Percentiles rank a stretch among this genome's conserved stretches.
Evolutionary conservation across 805 yeast genomes (phyloP).

Genomic region (Yarrowia yakushimensis): DNA sequence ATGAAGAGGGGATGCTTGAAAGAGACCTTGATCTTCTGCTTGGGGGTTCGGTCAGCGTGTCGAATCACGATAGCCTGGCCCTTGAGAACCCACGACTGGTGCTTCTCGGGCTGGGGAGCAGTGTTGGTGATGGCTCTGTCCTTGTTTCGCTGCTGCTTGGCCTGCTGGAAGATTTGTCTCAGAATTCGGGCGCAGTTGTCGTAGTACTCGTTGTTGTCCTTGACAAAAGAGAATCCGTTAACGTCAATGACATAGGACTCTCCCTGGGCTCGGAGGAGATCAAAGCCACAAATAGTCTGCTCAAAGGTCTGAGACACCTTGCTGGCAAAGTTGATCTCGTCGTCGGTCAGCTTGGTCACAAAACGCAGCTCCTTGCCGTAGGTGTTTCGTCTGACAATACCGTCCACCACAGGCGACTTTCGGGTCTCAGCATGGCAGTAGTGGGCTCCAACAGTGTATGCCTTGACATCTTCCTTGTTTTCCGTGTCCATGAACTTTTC

Average conservation of each 20-base stretch:
- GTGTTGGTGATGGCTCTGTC: slow-evolving; percentile 41
- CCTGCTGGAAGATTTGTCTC: slow-evolving; percentile 67
- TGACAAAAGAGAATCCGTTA: slow-evolving; percentile 95
- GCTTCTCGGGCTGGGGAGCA: slow-evolving; percentile 51
- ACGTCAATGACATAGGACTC: slow-evolving; percentile 92
- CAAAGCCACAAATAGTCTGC: slow-evolving; percentile 97
- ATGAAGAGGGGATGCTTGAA: slow-evolving; percentile 84
- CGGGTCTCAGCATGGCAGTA: slow-evolving; percentile 98
- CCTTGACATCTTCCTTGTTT: slow-evolving; percentile 97
- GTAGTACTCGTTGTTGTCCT: slow-evolving; percentile 82
- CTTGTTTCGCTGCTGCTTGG: slow-evolving; percentile 39
- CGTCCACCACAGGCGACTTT: slow-evolving; percentile 99
- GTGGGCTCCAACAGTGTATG: slow-evolving; percentile 88
- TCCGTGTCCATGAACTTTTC: slow-evolving; percentile 97
- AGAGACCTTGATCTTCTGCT: slow-evolving; percentile 94
- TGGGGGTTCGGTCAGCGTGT: slow-evolving; percentile 98
- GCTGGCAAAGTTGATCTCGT: slow-evolving; percentile 77
- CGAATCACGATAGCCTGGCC: slow-evolving; percentile 88
- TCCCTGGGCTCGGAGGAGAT: slow-evolving; percentile 83
- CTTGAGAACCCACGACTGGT: slow-evolving; percentile 94
- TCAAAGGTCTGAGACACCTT: slow-evolving; percentile 72
- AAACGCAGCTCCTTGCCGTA: slow-evolving; percentile 96
- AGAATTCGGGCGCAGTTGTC: slow-evolving; percentile 77
- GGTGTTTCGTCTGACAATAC: slow-evolving; percentile 93
- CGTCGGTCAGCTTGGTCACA: slow-evolving; percentile 70